Base-by-base conservation (phyloP, 2,329 filamentous ascomycete species). In the Hirsutella minnesotensis region DNA sequence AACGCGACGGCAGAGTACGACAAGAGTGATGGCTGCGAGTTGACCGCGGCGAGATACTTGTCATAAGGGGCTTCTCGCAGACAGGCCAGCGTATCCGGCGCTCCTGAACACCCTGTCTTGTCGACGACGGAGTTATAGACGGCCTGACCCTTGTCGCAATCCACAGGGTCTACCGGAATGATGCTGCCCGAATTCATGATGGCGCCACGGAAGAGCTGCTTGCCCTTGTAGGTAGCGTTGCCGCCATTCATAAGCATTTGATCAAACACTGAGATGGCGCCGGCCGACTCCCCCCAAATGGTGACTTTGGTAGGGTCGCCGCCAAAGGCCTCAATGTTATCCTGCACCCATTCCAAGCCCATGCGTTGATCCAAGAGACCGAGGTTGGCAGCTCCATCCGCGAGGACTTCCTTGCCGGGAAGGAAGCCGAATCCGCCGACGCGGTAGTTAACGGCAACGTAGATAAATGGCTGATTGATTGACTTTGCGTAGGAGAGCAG, bases 221-320 rank as follows among this genome's bases (percentile, higher is more conserved):
- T 78, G 42, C 79, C 82, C 3, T 88, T 86, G 65, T 89, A 88
- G 1, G 67, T 79, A 55, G 77, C 75, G 58, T 90, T 68, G 8
- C 86, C 85, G 29, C 77, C 73, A 50, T 85, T 87, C 12, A 89
- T 65, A 1, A 77, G 65, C 75, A 87, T 86, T 51, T 90, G 86
- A 53, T 88, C 76, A 39, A 83, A 73, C 1, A 86, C 82, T 0
- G 82, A 87, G 47, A 88, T 86, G 13, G 77, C 66, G 0, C 81
- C 81, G 0, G 82, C 80, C 2, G 73, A 79, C 56, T 89, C 79
- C 21, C 85, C 85, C 80, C 81, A 87, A 46, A 90, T 81, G 0
- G 83, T 89, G 5, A 89, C 83, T 57, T 83, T 83, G n/a, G 69
- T 66, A 0, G 83, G 80, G 56, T 90, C 84, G 13, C 86, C 86